Evolutionary conservation across 169 alveolate species (phyloP).

Genomic region (Cystoisospora suis): DNA sequence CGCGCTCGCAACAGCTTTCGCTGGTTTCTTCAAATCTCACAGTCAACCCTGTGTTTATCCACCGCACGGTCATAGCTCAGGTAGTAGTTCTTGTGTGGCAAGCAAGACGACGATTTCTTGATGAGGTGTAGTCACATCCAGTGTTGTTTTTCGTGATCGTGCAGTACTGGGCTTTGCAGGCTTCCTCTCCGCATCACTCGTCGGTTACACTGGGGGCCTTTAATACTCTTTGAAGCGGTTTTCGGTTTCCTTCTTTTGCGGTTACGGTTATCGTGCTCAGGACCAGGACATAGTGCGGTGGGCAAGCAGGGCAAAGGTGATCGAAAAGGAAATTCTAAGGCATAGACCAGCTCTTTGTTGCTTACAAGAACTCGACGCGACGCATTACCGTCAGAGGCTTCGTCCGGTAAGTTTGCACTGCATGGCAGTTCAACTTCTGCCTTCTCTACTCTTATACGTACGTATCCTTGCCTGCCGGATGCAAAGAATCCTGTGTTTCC

Average conservation of each 20-base stretch:
- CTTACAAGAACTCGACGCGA: conserved; percentile 18
- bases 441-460: background rate
- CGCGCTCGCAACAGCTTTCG: no score
- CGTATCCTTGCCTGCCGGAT: no score
- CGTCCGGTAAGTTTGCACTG: background rate
- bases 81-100: no score
- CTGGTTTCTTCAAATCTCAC: no score
- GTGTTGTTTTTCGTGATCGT: no score
- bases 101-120: no score
- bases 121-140: no score
- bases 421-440: background rate
- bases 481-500: no score
- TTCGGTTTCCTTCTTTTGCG: background rate
- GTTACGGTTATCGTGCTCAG: background rate
- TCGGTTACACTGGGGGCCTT: background rate
- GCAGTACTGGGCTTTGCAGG: no score
- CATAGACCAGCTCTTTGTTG: conserved; percentile 22
- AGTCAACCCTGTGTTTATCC: no score
- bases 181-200: no score
- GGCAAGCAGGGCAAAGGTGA: conserved; percentile 2
- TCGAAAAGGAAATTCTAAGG: background rate
- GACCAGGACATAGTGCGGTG: conserved; percentile 12
- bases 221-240: background rate
- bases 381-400: background rate
- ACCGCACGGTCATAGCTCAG: no score